Conservation (phyloP, 31 red algal species). For the Bonnemaisonia californica region DNA sequence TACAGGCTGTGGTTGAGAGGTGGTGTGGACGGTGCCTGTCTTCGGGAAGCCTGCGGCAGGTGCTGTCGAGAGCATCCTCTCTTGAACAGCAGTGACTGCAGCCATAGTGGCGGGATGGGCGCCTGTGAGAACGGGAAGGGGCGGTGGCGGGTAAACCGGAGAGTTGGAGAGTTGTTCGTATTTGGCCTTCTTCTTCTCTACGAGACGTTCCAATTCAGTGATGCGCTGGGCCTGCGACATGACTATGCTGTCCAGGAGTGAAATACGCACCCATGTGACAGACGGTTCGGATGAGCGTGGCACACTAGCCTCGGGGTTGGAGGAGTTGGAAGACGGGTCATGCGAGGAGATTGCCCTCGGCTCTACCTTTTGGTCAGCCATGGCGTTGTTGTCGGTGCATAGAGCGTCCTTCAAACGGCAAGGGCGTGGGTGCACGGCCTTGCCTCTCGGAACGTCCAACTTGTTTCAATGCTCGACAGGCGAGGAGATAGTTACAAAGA, state of each 20-base stretch:
- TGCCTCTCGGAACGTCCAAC: no score
- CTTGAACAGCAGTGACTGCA: no score
- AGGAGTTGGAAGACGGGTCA: not conserved
- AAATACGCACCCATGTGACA: constrained; percentile 38
- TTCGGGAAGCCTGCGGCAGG: not conserved
- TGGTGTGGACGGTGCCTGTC: not conserved
- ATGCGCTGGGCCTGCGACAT: constrained; percentile 66
- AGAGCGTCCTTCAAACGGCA: no score
- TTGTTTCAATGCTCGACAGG: no score
- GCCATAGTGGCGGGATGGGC: constrained; percentile 1
- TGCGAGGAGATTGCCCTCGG: not conserved
- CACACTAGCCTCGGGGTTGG: not conserved
- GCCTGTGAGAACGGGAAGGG: constrained; percentile 10
- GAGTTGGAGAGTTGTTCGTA: constrained; percentile 55
- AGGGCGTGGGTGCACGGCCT: no score
- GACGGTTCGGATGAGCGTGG: not conserved
- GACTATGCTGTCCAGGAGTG: constrained; percentile 55
- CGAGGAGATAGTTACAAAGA: no score
- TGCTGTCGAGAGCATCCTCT: not conserved
- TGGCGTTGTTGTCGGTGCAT: not conserved
- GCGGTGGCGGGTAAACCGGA: constrained; percentile 15
- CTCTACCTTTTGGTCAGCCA: constrained; percentile 30
- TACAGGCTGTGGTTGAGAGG: not conserved
- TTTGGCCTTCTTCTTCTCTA: constrained; percentile 70
- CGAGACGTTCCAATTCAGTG: constrained; percentile 64